These are phyloP conservation scores for Barbarea vulgaris DNA, from an alignment of 345 rosid species.

Conservation along the genomic window DNA sequence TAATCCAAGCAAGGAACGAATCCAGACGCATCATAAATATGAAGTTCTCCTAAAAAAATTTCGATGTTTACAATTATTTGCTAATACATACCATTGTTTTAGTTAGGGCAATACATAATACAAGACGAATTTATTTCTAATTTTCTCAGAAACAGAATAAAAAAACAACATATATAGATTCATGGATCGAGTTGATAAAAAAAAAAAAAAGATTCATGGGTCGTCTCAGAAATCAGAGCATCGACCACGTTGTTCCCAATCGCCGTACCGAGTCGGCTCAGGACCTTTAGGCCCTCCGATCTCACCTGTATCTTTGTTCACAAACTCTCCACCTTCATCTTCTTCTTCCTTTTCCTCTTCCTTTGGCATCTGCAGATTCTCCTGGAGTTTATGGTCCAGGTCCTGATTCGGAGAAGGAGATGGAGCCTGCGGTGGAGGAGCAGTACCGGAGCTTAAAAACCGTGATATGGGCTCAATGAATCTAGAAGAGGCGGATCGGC, in stretches of 20 bases:
- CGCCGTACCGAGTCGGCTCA: constrained; percentile 94
- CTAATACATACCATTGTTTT: neutral
- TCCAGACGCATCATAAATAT: neutral
- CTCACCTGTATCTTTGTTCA: constrained; percentile 81
- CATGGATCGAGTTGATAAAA: no score
- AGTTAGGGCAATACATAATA: neutral
- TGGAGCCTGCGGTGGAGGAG: constrained; percentile 22
- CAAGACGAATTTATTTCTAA: neutral
- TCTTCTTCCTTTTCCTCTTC: constrained; percentile 36
- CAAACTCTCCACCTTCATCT: constrained; percentile 41
- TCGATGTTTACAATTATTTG: neutral
- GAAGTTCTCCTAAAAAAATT: neutral
- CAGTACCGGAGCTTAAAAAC: constrained; percentile 26
- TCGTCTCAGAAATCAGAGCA: constrained; percentile 75
- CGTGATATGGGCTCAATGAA: constrained; percentile 30
- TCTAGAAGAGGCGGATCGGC: constrained; percentile 23
- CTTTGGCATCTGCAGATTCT: constrained; percentile 15
- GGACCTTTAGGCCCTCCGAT: constrained; percentile 86
- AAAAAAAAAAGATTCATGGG: neutral
- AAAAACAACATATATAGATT: neutral
- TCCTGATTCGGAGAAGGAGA: constrained; percentile 16
- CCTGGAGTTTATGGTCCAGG: constrained; percentile 24
- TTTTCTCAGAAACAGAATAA: neutral
- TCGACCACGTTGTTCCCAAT: constrained; percentile 93
- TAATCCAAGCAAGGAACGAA: neutral